Evolutionary conservation across 2,329 filamentous ascomycete species (phyloP).

Genomic region (Penicillium sp.): DNA sequence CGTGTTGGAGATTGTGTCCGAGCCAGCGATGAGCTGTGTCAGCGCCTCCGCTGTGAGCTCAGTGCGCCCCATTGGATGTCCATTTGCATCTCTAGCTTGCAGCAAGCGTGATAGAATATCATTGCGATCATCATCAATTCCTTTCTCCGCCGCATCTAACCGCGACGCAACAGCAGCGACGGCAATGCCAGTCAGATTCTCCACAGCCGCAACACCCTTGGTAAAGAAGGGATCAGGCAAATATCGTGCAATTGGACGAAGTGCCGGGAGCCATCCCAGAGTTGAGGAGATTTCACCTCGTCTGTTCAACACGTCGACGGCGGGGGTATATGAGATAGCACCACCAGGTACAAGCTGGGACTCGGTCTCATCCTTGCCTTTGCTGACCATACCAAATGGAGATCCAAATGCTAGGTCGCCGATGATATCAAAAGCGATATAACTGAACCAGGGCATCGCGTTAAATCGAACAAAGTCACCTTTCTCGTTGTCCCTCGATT

Average conservation of each 20-base stretch:
- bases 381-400: slow-evolving; percentile 23
- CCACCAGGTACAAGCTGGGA: slow-evolving; percentile 13
- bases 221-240: slow-evolving; percentile 24
- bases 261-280: slow-evolving; percentile 13
- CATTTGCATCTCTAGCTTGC: slow-evolving; percentile 26
- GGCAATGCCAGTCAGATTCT: slow-evolving; percentile 24
- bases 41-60: slow-evolving; percentile 32
- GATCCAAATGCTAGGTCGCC: slow-evolving; percentile 20
- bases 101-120: slow-evolving; percentile 32
- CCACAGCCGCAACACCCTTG: slow-evolving; percentile 26
- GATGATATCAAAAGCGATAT: slow-evolving; percentile 22
- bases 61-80: slow-evolving; percentile 25
- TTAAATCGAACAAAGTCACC: slow-evolving; percentile 9
- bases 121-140: slow-evolving; percentile 15
- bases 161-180: slow-evolving; percentile 15
- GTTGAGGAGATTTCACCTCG: slow-evolving; percentile 22
- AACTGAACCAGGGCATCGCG: slow-evolving; percentile 23
- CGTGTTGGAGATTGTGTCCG: slow-evolving; percentile 34
- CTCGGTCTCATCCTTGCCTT: slow-evolving; percentile 19
- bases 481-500: neutral
- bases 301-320: slow-evolving; percentile 18
- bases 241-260: slow-evolving; percentile 16
- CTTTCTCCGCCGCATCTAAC: slow-evolving; percentile 14
- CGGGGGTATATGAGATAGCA: slow-evolving; percentile 15
- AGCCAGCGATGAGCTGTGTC: slow-evolving; percentile 33